Percentiles rank a stretch among this genome's conserved stretches.
These are phyloP conservation scores for Cladophialophora chaetospira DNA, from an alignment of 2,329 filamentous ascomycete genomes.

Conservation along the genomic window DNA sequence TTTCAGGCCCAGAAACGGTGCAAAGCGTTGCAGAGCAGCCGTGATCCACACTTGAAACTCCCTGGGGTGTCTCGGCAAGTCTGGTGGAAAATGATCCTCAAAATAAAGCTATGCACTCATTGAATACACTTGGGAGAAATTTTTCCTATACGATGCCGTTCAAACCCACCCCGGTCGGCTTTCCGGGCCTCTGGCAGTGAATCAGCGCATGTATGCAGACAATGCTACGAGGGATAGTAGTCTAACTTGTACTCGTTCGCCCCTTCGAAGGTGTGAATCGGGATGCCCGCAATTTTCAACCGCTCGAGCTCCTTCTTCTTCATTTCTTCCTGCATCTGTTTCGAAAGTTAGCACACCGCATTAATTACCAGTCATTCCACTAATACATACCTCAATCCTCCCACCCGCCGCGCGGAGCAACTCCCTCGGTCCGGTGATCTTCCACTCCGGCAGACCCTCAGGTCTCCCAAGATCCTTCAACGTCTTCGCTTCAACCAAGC, in stretches of 20 bases:
- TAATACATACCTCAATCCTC: constrained; percentile 5
- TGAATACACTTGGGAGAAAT: too few species aligned
- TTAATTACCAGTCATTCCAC: too few species aligned
- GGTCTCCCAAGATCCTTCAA: constrained; percentile 50
- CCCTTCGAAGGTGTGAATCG: constrained; percentile 5
- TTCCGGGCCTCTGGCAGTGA: too few species aligned
- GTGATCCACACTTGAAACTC: too few species aligned
- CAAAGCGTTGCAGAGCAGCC: too few species aligned
- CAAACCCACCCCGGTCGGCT: too few species aligned
- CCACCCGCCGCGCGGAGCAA: constrained; percentile 43
- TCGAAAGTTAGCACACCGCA: not conserved
- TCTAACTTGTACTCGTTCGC: not conserved
- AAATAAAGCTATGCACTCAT: too few species aligned
- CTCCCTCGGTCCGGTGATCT: constrained; percentile 48
- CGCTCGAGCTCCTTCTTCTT: constrained; percentile 9
- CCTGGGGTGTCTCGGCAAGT: too few species aligned
- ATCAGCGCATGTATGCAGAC: too few species aligned
- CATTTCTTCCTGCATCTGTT: constrained; percentile 14
- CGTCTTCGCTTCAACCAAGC: constrained; percentile 56
- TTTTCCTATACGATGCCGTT: too few species aligned
- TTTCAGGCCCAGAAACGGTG: too few species aligned
- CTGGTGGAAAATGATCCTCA: too few species aligned
- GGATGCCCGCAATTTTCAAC: constrained; percentile 4
- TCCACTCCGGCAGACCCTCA: constrained; percentile 51
- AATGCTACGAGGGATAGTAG: constrained; percentile 7